A percentile compares a stretch with the other conserved stretches of the same genome.
phyloP scores from a whole-genome alignment of 2,329 filamentous ascomycete species.

The Monosporascus sp. region DNA sequence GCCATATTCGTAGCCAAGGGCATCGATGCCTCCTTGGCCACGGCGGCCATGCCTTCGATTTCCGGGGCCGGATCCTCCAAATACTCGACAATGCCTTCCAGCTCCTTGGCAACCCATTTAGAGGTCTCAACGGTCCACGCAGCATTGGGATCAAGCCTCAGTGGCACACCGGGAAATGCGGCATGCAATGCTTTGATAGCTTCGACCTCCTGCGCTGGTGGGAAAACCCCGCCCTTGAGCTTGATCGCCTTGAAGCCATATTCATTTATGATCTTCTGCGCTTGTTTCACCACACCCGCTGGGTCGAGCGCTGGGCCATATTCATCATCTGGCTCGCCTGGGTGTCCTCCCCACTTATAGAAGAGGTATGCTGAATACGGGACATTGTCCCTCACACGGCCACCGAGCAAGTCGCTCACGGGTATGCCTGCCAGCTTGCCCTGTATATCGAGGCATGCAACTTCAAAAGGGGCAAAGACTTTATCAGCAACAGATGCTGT shows the following conservation, averaged over 20 bases:
- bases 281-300: constrained; percentile 29
- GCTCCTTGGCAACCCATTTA: constrained; percentile 33
- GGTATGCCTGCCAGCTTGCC: constrained; percentile 34
- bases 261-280: constrained; percentile 33
- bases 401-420: constrained; percentile 34
- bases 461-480: constrained; percentile 37
- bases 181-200: constrained; percentile 32
- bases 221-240: constrained; percentile 37
- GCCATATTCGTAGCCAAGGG: constrained; percentile 39
- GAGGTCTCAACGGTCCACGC: constrained; percentile 35
- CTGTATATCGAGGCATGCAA: constrained; percentile 37
- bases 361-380: constrained; percentile 40
- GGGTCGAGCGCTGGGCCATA: constrained; percentile 33
- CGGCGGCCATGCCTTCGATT: constrained; percentile 38
- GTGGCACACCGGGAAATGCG: constrained; percentile 31
- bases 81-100: constrained; percentile 32
- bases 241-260: constrained; percentile 39
- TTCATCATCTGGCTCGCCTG: constrained; percentile 33
- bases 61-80: constrained; percentile 35
- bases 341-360: constrained; percentile 38
- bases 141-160: constrained; percentile 34
- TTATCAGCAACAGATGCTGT: constrained; percentile 36
- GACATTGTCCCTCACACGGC: constrained; percentile 32
- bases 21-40: constrained; percentile 34
- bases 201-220: constrained; percentile 33